Evolutionary conservation across 1,284 basidiomycete species (phyloP).

Genomic region (Cryptococcus neoformans): DNA sequence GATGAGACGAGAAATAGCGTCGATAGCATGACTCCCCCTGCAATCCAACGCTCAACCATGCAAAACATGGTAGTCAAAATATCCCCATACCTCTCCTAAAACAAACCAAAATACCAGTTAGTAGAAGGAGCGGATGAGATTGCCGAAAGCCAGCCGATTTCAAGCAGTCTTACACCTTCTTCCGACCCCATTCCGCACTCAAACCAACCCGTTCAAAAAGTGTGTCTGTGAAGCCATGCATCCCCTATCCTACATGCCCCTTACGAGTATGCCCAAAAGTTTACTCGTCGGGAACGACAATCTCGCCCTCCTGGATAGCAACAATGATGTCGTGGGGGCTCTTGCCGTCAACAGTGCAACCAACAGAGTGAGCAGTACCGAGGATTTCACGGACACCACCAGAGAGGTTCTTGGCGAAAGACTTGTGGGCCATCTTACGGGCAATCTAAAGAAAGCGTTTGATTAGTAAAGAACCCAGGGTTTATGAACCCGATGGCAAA

Average conservation of each 20-base stretch:
- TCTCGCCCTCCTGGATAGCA: constrained; percentile 90
- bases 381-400: constrained; percentile 93
- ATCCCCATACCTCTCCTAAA: no score
- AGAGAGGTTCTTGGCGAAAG: constrained; percentile 85
- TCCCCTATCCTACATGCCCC: neutral
- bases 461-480: neutral
- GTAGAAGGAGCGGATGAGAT: no score
- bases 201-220: no score
- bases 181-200: no score
- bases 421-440: constrained; percentile 95
- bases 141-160: no score
- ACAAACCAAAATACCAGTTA: no score
- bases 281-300: constrained; percentile 94
- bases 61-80: no score
- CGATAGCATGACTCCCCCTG: no score
- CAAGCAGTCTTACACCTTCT: no score
- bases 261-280: constrained; percentile 15
- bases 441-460: constrained; percentile 34
- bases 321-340: constrained; percentile 96
- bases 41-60: no score
- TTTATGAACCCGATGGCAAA: neutral
- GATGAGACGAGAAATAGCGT: no score
- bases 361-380: constrained; percentile 86
- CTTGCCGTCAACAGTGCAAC: constrained; percentile 94
- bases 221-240: neutral